phyloP scores from a whole-genome alignment of 352 stramenopile genomes.

The Phytophthora quininea region DNA sequence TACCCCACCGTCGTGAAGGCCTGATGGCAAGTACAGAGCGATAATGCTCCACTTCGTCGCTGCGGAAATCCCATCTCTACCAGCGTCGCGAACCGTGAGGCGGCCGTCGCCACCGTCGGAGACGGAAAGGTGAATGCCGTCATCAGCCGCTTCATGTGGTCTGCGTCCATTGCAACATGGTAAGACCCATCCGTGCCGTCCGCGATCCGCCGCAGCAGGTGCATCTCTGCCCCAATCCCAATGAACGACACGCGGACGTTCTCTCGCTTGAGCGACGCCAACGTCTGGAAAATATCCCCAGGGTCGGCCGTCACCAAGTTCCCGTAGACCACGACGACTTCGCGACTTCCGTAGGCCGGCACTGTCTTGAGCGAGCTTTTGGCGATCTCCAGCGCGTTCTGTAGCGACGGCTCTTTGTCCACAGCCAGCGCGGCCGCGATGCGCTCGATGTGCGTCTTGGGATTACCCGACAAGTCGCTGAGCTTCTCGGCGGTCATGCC shows the following conservation, averaged over 20 bases:
- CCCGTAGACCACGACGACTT: constrained; percentile 95
- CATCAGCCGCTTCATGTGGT: constrained; percentile 93
- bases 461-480: constrained; percentile 90
- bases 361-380: constrained; percentile 91
- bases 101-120: constrained; percentile 78
- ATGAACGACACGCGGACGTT: constrained; percentile 95
- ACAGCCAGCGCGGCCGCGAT: constrained; percentile 70
- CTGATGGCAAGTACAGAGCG: constrained; percentile 86
- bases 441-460: constrained; percentile 85
- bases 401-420: constrained; percentile 89
- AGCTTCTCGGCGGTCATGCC: constrained; percentile 91
- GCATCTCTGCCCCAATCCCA: constrained; percentile 95
- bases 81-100: constrained; percentile 70
- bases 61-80: constrained; percentile 90
- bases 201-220: constrained; percentile 80
- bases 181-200: constrained; percentile 95
- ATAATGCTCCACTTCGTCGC: constrained; percentile 71
- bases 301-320: constrained; percentile 96
- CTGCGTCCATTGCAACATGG: constrained; percentile 92
- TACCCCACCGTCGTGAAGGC: constrained; percentile 92
- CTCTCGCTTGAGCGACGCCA: constrained; percentile 90
- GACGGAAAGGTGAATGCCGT: constrained; percentile 94
- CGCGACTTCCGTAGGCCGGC: constrained; percentile 80
- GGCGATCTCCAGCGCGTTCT: constrained; percentile 92
- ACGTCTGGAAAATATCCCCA: constrained; percentile 94